Percentiles rank a stretch among this genome's conserved stretches.
Evolutionary conservation across 352 stramenopile species (phyloP).

Genomic region (Thraustochytrium striatum): DNA sequence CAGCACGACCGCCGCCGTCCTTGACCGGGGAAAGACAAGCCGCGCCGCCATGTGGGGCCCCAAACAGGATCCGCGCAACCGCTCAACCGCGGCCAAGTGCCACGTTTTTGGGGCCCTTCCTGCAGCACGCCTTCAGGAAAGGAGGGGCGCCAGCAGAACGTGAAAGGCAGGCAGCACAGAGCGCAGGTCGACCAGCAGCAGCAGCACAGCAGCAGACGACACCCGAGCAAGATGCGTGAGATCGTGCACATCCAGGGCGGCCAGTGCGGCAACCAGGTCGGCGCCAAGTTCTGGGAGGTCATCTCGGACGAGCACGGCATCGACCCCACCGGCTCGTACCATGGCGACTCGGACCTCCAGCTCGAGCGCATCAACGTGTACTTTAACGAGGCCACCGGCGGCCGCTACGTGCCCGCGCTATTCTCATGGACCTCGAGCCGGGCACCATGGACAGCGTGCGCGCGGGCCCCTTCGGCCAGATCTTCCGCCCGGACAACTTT

Average conservation of each 20-base stretch:
- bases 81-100: no score
- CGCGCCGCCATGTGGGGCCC: no score
- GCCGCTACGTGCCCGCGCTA: slow-evolving; percentile 93
- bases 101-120: no score
- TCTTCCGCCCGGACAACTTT: slow-evolving; percentile 99
- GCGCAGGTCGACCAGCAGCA: neutral
- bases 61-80: no score
- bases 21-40: no score
- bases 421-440: slow-evolving; percentile 97
- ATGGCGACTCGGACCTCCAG: slow-evolving; percentile 92
- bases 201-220: neutral
- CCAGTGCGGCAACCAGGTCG: slow-evolving; percentile 92
- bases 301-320: slow-evolving; percentile 66
- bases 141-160: neutral
- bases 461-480: slow-evolving; percentile 86
- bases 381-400: slow-evolving; percentile 96
- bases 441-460: slow-evolving; percentile 98
- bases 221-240: slow-evolving; percentile 70
- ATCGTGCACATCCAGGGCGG: slow-evolving; percentile 90
- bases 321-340: slow-evolving; percentile 76
- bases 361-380: slow-evolving; percentile 98
- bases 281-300: slow-evolving; percentile 91
- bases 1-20: no score
- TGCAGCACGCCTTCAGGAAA: no score
- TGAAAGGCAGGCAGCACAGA: neutral